Evolutionary conservation across 164 flowering plant genomes (phyloP), one percentile per base, ranked within the genome.

Genomic region (Liriodendron chinense): DNA sequence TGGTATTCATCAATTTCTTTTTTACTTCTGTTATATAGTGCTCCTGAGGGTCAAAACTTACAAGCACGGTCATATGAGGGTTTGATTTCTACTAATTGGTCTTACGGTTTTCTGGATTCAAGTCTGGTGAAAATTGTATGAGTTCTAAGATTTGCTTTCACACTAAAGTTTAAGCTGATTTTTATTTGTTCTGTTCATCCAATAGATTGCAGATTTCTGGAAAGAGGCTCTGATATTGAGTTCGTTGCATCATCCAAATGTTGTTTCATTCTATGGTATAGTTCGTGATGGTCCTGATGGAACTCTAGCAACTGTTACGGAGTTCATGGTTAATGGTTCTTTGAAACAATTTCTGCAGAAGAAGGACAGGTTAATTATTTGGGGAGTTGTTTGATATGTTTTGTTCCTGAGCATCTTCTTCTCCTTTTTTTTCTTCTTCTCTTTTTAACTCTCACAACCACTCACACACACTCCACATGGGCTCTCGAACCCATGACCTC

Each of bases 261-360:
- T 96, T 73, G 99, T 96, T 73, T 87, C 99, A 50, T 96, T 96
- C 78, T 96, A 96, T 80, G 99, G 99, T 16, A 90, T 96, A 50
- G 99, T 96, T 65, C 99, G 99, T 78, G 97, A 96, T 86, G 98
- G 99, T 43, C 97, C 98, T 74, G 97, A 91, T 82, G 96, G 99
- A 66, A 87, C 98, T 78, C 83, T 96, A 77, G 99, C 99, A 64
- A 96, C 99, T 70, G 98, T 96, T 25, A 94, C 99, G 23, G 99
- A 96, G 74, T 96, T 92, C 80, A 96, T 96, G 99, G 81, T 92
- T 47, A 96, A 96, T 82, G 99, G 99, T 79, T 96, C 99, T 66
- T 72, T 96, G 84, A 96, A 96, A 82, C 99, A 96, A 81, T 92
- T 92, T 82, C 77, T 96, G 81, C 92, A 87, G 82, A 96, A 96